phyloP scores from a whole-genome alignment of 768 basidiomycete species.

The Auricularia heimuer region DNA sequence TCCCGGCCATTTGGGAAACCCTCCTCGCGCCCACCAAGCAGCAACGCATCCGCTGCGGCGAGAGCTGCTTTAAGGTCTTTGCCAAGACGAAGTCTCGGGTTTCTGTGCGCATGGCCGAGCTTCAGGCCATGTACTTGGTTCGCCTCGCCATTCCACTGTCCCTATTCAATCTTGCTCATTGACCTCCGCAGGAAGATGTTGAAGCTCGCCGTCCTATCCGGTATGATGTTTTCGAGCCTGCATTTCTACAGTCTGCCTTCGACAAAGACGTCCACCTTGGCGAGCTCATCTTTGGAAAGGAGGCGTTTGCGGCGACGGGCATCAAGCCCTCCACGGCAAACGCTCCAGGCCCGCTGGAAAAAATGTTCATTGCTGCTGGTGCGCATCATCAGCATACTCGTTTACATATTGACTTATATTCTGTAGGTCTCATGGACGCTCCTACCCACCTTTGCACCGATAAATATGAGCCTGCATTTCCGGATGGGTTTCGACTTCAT shows the following conservation, averaged over 20 bases:
- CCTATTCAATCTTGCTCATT: neutral
- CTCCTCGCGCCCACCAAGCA: neutral
- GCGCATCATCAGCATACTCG: neutral
- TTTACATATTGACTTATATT: neutral
- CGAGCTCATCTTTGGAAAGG: neutral
- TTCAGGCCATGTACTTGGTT: neutral
- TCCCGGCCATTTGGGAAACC: neutral
- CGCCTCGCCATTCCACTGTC: neutral
- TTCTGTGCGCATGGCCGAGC: neutral
- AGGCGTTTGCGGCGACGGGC: no score
- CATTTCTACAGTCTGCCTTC: neutral
- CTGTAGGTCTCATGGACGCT: neutral
- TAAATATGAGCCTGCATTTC: neutral
- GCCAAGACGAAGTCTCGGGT: neutral
- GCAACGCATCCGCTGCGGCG: neutral
- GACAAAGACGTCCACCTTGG: neutral
- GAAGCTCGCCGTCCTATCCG: neutral
- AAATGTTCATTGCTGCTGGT: neutral
- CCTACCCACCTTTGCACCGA: neutral
- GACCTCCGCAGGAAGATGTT: neutral
- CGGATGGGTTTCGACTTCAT: neutral
- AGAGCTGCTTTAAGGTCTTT: neutral
- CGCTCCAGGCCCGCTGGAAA: neutral
- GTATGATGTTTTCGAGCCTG: neutral
- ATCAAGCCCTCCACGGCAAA: no score